These are phyloP conservation scores for Nakazawaea siamensis DNA, from an alignment of 805 yeast species.

Conservation along the genomic window DNA sequence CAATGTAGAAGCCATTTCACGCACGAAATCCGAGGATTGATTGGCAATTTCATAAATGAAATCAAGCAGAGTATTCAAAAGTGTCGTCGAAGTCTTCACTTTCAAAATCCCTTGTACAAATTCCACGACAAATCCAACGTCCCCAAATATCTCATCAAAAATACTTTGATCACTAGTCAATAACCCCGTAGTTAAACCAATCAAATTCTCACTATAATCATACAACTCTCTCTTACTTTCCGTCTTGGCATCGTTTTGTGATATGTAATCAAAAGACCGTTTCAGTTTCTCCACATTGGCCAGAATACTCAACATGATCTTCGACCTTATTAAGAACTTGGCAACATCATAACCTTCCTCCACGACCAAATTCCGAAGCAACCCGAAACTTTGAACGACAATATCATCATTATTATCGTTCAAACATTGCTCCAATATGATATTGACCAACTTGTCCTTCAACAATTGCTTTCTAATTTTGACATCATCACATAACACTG, in stretches of 20 bases:
- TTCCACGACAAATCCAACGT: slow-evolving; percentile 19
- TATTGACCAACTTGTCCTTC: slow-evolving; percentile 63
- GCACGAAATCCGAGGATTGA: slow-evolving; percentile 48
- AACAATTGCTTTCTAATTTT: slow-evolving; percentile 53
- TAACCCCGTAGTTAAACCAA: slow-evolving; percentile 61
- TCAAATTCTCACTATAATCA: slow-evolving; percentile 65
- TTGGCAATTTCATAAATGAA: slow-evolving; percentile 53
- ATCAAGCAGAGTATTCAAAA: slow-evolving; percentile 47
- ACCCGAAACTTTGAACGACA: slow-evolving; percentile 72
- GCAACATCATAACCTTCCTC: slow-evolving; percentile 87
- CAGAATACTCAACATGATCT: slow-evolving; percentile 60
- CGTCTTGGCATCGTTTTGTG: slow-evolving; percentile 18
- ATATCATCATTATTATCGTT: slow-evolving; percentile 67
- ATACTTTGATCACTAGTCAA: slow-evolving; percentile 53
- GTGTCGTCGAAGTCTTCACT: slow-evolving; percentile 29
- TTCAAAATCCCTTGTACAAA: slow-evolving; percentile 29
- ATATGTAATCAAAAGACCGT: slow-evolving; percentile 36
- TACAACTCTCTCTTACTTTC: slow-evolving; percentile 41
- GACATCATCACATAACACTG: slow-evolving; percentile 63
- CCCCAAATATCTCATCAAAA: slow-evolving; percentile 24
- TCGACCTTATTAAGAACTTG: slow-evolving; percentile 66
- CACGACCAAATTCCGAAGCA: slow-evolving; percentile 68
- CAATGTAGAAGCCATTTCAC: not conserved
- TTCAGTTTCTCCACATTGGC: slow-evolving; percentile 40
- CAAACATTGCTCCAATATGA: slow-evolving; percentile 54